A percentile compares a stretch with the other conserved stretches of the same genome.
Conservation (phyloP, 305 asterid species). For the Fraxinus xanthoxyloides region DNA sequence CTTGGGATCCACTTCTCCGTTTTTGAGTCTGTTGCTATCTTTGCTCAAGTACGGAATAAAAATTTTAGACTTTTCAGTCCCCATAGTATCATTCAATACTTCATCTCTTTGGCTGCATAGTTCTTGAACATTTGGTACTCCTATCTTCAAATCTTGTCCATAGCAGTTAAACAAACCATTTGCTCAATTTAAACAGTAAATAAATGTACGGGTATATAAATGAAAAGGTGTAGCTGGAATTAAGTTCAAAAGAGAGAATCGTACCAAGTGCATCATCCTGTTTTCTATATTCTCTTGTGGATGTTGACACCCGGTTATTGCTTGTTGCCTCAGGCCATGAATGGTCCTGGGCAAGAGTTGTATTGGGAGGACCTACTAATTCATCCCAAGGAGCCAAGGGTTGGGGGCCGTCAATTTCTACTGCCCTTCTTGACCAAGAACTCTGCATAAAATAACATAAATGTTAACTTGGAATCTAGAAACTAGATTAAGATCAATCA, state of each 20-base stretch:
- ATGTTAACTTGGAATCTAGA: not conserved
- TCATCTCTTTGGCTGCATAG: slow-evolving; percentile 23
- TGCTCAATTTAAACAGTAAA: not conserved
- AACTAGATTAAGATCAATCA: not conserved
- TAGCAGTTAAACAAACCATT: slow-evolving; percentile 3
- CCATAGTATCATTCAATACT: slow-evolving; percentile 15
- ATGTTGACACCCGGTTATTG: slow-evolving; percentile 23
- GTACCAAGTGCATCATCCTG: slow-evolving; percentile 35
- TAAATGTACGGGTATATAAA: not conserved
- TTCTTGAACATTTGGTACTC: slow-evolving; percentile 28
- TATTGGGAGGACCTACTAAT: slow-evolving; percentile 36
- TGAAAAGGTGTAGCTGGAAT: not conserved
- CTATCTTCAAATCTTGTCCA: slow-evolving; percentile 42
- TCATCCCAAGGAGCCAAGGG: slow-evolving; percentile 39
- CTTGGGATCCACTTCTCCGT: slow-evolving; percentile 19
- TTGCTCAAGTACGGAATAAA: slow-evolving; percentile 21
- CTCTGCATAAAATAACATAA: slow-evolving; percentile 25
- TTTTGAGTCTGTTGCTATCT: slow-evolving; percentile 25
- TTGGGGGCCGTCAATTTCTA: slow-evolving; percentile 44
- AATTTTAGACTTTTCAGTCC: slow-evolving; percentile 21
- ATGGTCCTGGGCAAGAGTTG: slow-evolving; percentile 47
- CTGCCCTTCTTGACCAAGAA: slow-evolving; percentile 46
- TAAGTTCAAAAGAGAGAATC: not conserved
- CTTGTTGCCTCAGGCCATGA: slow-evolving; percentile 37
- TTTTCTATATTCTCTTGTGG: slow-evolving; percentile 20